Evolutionary conservation across 768 basidiomycete genomes (phyloP).

Genomic region (Auriscalpium microsporum): DNA sequence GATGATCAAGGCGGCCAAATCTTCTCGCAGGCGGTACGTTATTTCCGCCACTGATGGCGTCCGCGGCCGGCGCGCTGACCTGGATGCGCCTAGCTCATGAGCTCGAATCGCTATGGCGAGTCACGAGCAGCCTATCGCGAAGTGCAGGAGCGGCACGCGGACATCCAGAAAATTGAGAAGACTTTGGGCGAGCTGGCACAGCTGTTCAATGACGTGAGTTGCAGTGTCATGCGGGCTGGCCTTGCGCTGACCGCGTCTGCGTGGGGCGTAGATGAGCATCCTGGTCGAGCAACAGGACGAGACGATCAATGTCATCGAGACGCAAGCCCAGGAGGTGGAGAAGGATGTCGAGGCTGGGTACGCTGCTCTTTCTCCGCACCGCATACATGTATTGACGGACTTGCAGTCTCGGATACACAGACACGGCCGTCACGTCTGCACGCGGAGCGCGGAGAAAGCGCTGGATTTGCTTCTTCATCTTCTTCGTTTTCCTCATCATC

Average conservation of each 20-base stretch:
- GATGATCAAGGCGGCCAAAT: constrained; percentile 61
- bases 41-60: not conserved
- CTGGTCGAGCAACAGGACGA: constrained; percentile 94
- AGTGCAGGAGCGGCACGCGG: constrained; percentile 95
- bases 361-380: constrained; percentile 14
- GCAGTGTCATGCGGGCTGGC: not conserved
- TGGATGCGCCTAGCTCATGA: constrained; percentile 55
- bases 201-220: constrained; percentile 85
- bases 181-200: constrained; percentile 91
- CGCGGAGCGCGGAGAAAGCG: constrained; percentile 88
- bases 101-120: constrained; percentile 84
- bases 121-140: constrained; percentile 89
- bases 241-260: not conserved
- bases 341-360: constrained; percentile 85
- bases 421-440: constrained; percentile 81
- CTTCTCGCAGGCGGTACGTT: constrained; percentile 63
- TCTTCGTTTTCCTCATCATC: constrained; percentile 53
- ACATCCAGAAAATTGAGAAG: constrained; percentile 91
- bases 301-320: constrained; percentile 73
- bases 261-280: constrained; percentile 68
- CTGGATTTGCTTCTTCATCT: constrained; percentile 90
- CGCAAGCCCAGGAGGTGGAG: constrained; percentile 63
- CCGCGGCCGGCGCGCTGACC: not conserved
- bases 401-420: constrained; percentile 67
- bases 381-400: constrained; percentile 3